Base-by-base conservation (phyloP, 371 early-diverging fungal genomes). In the Coemansia sp. region DNA sequence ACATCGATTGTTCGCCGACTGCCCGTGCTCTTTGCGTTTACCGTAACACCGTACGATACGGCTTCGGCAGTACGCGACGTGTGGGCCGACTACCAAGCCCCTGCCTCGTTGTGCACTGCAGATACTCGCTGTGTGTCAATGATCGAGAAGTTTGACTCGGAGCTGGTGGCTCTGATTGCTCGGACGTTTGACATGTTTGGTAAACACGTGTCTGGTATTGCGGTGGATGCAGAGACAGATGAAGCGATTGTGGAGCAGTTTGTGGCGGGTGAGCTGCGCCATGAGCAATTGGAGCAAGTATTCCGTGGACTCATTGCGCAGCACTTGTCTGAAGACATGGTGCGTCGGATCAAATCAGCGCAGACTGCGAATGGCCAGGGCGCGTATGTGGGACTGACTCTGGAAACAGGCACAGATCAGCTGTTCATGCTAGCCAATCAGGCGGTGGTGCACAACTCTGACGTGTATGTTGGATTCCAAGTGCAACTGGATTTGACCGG, bases 381-480 rank as follows among this genome's bases (percentile, higher is more conserved):
- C 51, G 73, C 58, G 26, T 72, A 72, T 32, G 70, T 72, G 24
- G 73, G 73, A 5, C 39, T 72, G 41, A 55, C 71, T n/a, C 73
- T 72, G 23, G 73, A 64, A 2, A 39, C n/a, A 9, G 28, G 44
- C 2, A 23, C 60, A 2, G 71, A 71, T 44, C 52, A 41, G 70
- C 55, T 71, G 51, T 71, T 71, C 15, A 17, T 71, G 55, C 51
- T 71, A 57, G 71, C 63, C 21, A 71, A 69, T 36, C 26, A 40
- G 46, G 58, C 71, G 6, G 39, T 63, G 11, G 70, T 71, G 23
- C 71, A 71, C 69, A 71, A 71, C 70, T 88, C 94, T 62, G 95
- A 98, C 78, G 98, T 99, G 23, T 98, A 99, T 80, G 95, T 99
- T 63, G 99, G 99, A 83, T 99, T 99, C 95, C 96, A 97, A 82